phyloP scores from a whole-genome alignment of 116 monocot species.

The Phalaenopsis hybrid region DNA sequence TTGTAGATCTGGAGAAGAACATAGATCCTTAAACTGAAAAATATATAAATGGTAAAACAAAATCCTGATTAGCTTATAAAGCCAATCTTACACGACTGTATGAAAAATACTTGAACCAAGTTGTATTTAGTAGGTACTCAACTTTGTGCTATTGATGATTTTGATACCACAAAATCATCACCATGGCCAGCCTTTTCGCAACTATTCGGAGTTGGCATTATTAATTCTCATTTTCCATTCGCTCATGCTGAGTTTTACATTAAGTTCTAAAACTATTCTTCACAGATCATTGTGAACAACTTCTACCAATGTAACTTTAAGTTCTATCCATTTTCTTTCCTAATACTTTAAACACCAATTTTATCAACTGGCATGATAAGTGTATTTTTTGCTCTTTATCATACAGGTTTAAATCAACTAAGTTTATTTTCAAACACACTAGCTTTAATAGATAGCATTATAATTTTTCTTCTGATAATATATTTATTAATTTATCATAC shows the following conservation, averaged over 20 bases:
- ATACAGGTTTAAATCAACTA: background rate
- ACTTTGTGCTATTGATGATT: no score
- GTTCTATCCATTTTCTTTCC: background rate
- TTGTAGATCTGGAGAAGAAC: background rate
- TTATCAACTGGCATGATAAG: background rate
- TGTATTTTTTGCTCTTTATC: background rate
- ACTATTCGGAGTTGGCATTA: background rate
- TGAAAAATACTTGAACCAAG: background rate
- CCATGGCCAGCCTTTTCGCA: background rate
- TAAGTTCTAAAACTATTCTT: background rate
- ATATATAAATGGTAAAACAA: background rate
- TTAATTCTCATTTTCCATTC: background rate
- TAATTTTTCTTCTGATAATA: background rate
- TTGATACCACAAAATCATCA: no score
- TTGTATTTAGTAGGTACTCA: no score
- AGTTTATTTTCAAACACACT: background rate
- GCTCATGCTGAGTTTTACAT: background rate
- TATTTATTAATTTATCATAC: background rate
- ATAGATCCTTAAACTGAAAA: background rate
- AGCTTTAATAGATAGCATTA: background rate
- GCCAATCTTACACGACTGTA: background rate
- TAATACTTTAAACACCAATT: background rate
- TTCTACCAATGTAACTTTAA: background rate
- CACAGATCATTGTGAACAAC: background rate
- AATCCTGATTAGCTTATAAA: background rate